phyloP scores from a whole-genome alignment of 2,329 filamentous ascomycete genomes.

The Uncinocarpus reesii region DNA sequence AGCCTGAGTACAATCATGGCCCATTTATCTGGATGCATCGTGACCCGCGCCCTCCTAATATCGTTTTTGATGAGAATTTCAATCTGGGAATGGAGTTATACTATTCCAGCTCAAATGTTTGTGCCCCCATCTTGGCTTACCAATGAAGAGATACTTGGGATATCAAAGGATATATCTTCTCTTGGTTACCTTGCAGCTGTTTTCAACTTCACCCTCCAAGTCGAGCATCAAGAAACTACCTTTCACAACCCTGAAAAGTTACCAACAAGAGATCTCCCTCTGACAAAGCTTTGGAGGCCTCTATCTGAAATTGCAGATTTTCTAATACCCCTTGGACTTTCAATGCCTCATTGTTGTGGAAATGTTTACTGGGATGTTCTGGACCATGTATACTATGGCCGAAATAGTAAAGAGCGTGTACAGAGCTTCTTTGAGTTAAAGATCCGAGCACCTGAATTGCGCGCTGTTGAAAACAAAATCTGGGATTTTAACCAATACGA shows the following conservation, averaged over 20 bases:
- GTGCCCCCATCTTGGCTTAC: constrained; percentile 9
- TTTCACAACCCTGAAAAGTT: not conserved
- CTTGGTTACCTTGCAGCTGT: not conserved
- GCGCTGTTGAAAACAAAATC: not conserved
- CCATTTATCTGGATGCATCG: constrained; percentile 15
- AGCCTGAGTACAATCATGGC: constrained; percentile 11
- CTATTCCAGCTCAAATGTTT: constrained; percentile 9
- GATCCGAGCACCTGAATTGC: not conserved
- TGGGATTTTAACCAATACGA: constrained; percentile 3
- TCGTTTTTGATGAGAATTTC: constrained; percentile 11
- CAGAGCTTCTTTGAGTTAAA: not conserved
- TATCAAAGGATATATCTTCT: not conserved
- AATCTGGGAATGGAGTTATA: constrained; percentile 13
- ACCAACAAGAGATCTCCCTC: not conserved
- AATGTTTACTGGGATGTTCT: constrained; percentile 2
- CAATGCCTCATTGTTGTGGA: constrained; percentile 5
- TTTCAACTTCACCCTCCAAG: not conserved
- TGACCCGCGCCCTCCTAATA: constrained; percentile 12
- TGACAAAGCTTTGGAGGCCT: not conserved
- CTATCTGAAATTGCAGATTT: not conserved
- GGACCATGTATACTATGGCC: constrained; percentile 3
- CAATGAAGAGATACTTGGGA: not conserved
- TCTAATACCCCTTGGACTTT: constrained; percentile 5
- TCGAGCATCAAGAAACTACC: not conserved
- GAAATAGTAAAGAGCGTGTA: not conserved